Evolutionary conservation across 176 grass and related monocot species (phyloP), one percentile per base, ranked within the genome.

Genomic region (Hyparrhenia diplandra): DNA sequence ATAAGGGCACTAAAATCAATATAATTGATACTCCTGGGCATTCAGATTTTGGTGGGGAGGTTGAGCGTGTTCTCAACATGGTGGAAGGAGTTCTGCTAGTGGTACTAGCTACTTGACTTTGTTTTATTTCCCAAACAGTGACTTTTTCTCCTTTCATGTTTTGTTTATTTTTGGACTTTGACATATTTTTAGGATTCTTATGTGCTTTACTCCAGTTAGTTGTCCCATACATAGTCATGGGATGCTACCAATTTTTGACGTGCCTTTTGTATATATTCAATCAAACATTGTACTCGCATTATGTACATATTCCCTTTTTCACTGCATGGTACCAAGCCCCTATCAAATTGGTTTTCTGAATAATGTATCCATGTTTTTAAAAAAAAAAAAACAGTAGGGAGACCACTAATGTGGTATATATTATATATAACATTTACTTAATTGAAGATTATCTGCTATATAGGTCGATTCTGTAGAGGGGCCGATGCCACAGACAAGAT

Each of bases 381-480:
- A 11, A 11, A 58, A 1, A 11, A 11, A 24, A 58, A 58, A 58
- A 58, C 54, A 58, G 0, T 24, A n/a, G 20, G 54, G n/a, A 58
- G n/a, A 58, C 54, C n/a, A 58, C 54, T 10, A 58, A 24, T 24
- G n/a, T 4, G 8, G n/a, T 58, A 58, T 24, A 58, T 23, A 57
- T 57, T 57, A 10, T 58, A 58, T 58, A 35, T 49, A 42, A 13
- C 64, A 34, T 85, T 27, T 29, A 21, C 76, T 63, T 80, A 29
- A 76, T 64, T 69, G 64, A 89, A 80, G 5, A 42, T 37, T 69
- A 13, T 80, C 78, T 90, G 13, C 66, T 80, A 41, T 52, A 20
- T 78, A 98, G 95, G 95, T 98, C 68, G 95, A 98, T 92, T 98
- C 95, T 42, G 95, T 98, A 57, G 95, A 98, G 84, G 95, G 95